These are phyloP conservation scores for Diplocarpon mali DNA, from an alignment of 2,329 filamentous ascomycete species.

Conservation along the genomic window DNA sequence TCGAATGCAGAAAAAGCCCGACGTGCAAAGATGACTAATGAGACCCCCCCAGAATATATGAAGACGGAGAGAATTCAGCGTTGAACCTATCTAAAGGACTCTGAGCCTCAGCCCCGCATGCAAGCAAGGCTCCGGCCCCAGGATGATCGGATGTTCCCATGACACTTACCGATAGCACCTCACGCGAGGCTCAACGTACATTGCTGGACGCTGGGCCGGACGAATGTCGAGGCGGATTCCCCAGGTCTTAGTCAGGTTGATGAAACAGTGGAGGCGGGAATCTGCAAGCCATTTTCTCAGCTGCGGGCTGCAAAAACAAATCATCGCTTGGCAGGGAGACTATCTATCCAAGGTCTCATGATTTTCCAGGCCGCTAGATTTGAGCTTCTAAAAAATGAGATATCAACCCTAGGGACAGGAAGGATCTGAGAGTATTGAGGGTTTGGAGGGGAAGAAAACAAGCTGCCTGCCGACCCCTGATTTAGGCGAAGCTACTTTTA, in stretches of 20 bases:
- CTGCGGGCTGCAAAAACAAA: not conserved
- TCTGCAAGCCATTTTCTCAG: constrained; percentile 5
- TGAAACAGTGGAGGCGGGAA: constrained; percentile 4
- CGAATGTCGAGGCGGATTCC: not conserved
- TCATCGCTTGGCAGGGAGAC: not conserved
- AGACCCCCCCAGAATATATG: not conserved
- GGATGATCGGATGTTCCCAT: not conserved
- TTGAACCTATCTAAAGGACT: not conserved
- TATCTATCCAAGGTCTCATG: not conserved
- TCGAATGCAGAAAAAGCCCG: not conserved
- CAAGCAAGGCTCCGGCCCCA: not conserved
- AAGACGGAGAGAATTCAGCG: not conserved
- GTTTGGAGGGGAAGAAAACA: too few relatives aligned
- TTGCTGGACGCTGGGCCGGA: not conserved
- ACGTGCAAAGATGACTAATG: not conserved
- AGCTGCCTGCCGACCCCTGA: too few relatives aligned
- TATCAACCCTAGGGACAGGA: too few relatives aligned
- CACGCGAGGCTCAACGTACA: not conserved
- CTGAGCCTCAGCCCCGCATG: not conserved
- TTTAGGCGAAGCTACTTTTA: too few relatives aligned
- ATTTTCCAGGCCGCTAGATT: too few relatives aligned
- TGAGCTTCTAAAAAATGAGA: too few relatives aligned
- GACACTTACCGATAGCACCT: not conserved
- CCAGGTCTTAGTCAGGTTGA: not conserved
- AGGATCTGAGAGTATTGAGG: too few relatives aligned